Evolutionary conservation across 495 filamentous ascomycete species (phyloP).

Genomic region (Astrothelium subdiscretum): DNA sequence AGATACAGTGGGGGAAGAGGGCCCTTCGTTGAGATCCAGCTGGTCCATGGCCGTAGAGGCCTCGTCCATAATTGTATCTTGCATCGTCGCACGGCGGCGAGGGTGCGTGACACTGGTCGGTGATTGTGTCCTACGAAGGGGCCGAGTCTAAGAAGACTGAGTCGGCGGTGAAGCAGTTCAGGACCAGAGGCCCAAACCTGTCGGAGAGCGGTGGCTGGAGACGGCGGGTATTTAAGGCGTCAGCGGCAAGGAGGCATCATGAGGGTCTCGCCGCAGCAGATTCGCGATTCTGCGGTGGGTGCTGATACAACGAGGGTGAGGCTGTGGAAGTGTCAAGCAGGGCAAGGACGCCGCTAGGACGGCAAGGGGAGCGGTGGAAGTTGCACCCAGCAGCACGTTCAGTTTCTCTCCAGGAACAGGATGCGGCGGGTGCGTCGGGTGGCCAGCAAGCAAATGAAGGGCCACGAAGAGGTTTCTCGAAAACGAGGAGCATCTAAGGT

Average conservation of each 20-base stretch:
- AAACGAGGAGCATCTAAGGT: neutral
- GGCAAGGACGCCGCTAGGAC: neutral
- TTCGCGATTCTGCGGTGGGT: neutral
- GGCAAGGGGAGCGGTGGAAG: neutral
- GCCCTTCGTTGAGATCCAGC: neutral
- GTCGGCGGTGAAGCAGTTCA: neutral
- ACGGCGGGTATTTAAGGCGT: neutral
- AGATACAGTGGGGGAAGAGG: neutral
- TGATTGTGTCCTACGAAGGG: neutral
- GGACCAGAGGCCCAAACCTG: neutral
- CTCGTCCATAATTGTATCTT: neutral
- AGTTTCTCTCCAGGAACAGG: neutral
- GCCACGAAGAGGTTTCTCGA: no score
- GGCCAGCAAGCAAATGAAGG: no score
- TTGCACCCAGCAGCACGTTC: neutral
- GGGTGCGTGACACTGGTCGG: neutral
- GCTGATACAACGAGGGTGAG: neutral
- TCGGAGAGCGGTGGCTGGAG: neutral
- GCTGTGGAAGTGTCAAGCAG: neutral
- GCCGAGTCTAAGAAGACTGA: neutral
- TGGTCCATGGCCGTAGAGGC: neutral
- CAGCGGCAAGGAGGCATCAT: neutral
- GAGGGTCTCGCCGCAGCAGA: neutral
- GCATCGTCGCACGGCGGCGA: neutral
- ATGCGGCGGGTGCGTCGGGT: neutral